Base-by-base conservation (phyloP, 345 rosid genomes). In the Eutrema yunnanense region DNA sequence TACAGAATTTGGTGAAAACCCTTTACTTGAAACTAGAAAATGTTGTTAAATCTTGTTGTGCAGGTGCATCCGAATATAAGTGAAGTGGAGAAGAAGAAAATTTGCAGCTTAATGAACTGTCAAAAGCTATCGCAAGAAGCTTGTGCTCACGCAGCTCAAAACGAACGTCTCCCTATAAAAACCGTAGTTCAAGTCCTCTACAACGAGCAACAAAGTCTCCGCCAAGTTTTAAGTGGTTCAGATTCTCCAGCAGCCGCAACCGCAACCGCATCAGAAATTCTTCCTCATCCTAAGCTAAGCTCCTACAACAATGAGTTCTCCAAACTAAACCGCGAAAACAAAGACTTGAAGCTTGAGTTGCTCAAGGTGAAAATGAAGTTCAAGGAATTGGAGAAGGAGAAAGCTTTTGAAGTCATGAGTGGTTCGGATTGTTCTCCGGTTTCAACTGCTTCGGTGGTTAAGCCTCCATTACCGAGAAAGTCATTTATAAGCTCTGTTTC, bases 31-130 rank as follows among this genome's bases (percentile, higher is more conserved):
- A 36, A 27, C 70, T 37, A 38, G 5, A 55, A 42, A 30, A 33
- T 30, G 8, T 42, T 16, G 43, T 30, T 40, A 9, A 27, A 47
- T 37, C 8, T 44, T 51, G 8, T 63, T 54, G 72, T 51, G 47
- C 65, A 94, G 98, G 94, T 90, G 63, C 98, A 90, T 84, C 96
- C 92, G 22, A 71, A 65, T 43, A 74, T 85, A 57, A 86, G 81
- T 76, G 98, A 90, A 80, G 69, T 86, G 82, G 97, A 94, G 78
- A 94, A 87, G 81, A 94, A 90, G 82, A 94, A 87, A 81, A 82
- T 88, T 12, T 90, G 98, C 85, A 89, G 92, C 79, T 62, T 87
- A 67, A 89, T 94, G 95, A 87, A 89, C 73, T 89, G 91, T 68
- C 89, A 86, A 82, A 94, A 90, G 62, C 97, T 94, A 27, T 87